These are phyloP conservation scores for Trichoderma asperellum DNA, from an alignment of 2,329 filamentous ascomycete genomes.

Conservation along the genomic window DNA sequence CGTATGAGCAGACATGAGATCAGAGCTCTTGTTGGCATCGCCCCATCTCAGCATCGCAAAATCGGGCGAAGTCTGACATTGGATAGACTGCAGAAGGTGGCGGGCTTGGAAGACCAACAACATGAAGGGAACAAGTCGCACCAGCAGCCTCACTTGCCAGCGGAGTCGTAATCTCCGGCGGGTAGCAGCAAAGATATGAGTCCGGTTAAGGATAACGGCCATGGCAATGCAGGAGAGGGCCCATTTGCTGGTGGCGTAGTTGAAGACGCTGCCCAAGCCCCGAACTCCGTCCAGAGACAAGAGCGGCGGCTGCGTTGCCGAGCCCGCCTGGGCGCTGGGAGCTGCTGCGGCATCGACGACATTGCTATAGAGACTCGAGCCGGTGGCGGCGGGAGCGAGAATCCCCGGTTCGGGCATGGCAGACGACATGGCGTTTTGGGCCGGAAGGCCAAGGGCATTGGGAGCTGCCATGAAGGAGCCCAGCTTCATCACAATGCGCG, in stretches of 20 bases:
- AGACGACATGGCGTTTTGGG: constrained; percentile 31
- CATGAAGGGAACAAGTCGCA: constrained; percentile 73
- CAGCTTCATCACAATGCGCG: constrained; percentile 70
- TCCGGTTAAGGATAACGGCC: constrained; percentile 86
- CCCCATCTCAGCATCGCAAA: constrained; percentile 73
- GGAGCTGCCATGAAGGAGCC: constrained; percentile 65
- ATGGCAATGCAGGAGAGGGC: constrained; percentile 84
- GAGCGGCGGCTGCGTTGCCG: constrained; percentile 43
- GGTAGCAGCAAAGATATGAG: constrained; percentile 90
- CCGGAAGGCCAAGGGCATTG: constrained; percentile 64
- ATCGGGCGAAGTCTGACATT: constrained; percentile 83
- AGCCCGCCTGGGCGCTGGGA: constrained; percentile 29
- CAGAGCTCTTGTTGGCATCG: constrained; percentile 64
- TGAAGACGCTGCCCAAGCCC: constrained; percentile 83
- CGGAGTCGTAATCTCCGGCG: constrained; percentile 76
- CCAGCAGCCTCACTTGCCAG: constrained; percentile 70
- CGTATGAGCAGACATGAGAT: constrained; percentile 70
- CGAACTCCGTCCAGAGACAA: constrained; percentile 64
- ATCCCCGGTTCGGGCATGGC: constrained; percentile 32
- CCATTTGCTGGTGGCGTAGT: constrained; percentile 91
- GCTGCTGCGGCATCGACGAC: constrained; percentile 38
- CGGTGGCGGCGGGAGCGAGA: constrained; percentile 34
- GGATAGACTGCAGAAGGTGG: constrained; percentile 78
- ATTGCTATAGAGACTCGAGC: constrained; percentile 36
- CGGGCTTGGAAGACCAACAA: constrained; percentile 71